phyloP scores from a whole-genome alignment of 345 rosid species.

The Dimocarpus longan region DNA sequence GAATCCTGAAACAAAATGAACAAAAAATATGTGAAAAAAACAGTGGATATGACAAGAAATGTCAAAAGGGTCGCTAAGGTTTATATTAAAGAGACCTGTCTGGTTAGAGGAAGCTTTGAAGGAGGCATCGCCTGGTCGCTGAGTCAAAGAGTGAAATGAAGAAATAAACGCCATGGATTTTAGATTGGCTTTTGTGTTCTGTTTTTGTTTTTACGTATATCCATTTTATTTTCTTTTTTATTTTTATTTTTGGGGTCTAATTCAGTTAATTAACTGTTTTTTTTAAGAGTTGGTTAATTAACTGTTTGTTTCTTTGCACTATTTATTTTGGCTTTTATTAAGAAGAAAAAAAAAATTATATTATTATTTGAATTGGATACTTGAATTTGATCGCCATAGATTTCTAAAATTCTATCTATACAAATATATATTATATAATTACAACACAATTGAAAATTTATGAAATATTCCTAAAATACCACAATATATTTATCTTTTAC shows the following conservation, averaged over 20 bases:
- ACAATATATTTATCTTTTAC: too few species aligned
- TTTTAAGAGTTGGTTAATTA: neutral
- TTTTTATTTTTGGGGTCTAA: too few species aligned
- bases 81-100: conserved; percentile 6
- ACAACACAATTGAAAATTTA: too few species aligned
- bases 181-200: conserved; percentile 18
- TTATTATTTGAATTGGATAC: too few species aligned
- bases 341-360: too few species aligned
- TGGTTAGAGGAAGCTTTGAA: conserved; percentile 30
- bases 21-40: neutral
- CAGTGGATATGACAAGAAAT: neutral
- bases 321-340: too few species aligned
- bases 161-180: conserved; percentile 58
- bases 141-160: conserved; percentile 38
- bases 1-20: conserved; percentile 19
- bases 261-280: neutral
- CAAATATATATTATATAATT: too few species aligned
- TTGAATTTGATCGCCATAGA: too few species aligned
- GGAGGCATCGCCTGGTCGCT: conserved; percentile 18
- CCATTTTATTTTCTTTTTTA: neutral
- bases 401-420: too few species aligned
- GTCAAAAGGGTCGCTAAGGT: neutral
- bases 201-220: conserved; percentile 15
- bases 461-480: too few species aligned
- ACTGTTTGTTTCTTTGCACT: too few species aligned